These are phyloP conservation scores for Bacterosira constricta DNA, from an alignment of 108 stramenopile species.

Conservation along the genomic window DNA sequence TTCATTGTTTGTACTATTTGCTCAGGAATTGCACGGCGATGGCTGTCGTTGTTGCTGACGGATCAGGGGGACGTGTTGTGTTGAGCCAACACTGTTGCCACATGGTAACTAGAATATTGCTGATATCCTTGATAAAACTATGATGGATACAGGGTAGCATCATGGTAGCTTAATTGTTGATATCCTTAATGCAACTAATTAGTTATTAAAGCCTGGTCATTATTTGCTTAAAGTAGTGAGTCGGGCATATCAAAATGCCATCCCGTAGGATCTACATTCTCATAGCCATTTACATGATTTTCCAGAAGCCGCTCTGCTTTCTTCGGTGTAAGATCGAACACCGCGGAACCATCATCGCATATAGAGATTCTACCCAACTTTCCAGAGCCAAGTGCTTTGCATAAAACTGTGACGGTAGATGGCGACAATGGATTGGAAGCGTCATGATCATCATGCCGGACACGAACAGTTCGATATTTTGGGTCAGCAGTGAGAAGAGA, in stretches of 20 bases:
- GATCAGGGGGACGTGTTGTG: too few species aligned
- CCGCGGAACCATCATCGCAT: conserved; percentile 57
- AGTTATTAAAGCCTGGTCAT: too few species aligned
- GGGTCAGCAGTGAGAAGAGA: conserved; percentile 62
- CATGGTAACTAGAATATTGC: too few species aligned
- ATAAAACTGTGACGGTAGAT: conserved; percentile 44
- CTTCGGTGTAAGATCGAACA: conserved; percentile 55
- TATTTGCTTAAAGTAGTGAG: conserved; percentile 11
- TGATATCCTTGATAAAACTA: too few species aligned
- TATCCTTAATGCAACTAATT: too few species aligned
- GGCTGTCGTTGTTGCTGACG: too few species aligned
- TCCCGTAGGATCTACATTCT: background rate
- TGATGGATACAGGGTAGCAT: too few species aligned
- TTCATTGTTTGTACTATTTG: too few species aligned
- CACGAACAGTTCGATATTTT: conserved; percentile 49
- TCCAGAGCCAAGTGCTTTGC: conserved; percentile 58
- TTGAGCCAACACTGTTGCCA: too few species aligned
- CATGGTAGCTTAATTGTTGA: too few species aligned
- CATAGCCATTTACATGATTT: conserved; percentile 10
- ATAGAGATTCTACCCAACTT: conserved; percentile 59
- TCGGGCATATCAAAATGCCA: conserved; percentile 31
- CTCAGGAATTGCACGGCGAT: too few species aligned
- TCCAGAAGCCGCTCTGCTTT: conserved; percentile 43
- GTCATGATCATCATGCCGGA: conserved; percentile 20
- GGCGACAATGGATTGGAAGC: conserved; percentile 36